phyloP scores from a whole-genome alignment of 2,329 filamentous ascomycete species.

The Fusarium transvaalense region DNA sequence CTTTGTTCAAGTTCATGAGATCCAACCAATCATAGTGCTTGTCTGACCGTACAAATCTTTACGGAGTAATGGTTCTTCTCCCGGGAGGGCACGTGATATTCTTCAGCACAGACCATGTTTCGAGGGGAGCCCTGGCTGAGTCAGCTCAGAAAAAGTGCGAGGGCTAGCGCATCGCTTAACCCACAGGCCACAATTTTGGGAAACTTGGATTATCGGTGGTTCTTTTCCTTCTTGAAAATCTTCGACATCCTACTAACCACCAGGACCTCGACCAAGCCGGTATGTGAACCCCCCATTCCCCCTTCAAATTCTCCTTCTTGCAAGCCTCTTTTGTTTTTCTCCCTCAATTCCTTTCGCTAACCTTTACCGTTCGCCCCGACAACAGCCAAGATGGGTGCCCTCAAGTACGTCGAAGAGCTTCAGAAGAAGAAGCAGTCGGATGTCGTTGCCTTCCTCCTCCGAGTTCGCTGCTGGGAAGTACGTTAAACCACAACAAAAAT shows the following conservation, averaged over 20 bases:
- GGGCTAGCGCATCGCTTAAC: conserved; percentile 51
- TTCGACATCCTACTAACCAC: conserved; percentile 54
- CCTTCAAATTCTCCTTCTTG: background rate
- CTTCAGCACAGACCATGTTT: background rate
- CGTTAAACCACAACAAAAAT: conserved; percentile 62
- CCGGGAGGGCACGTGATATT: background rate
- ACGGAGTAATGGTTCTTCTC: background rate
- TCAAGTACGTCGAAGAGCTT: conserved; percentile 99
- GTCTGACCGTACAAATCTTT: background rate
- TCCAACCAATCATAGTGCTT: background rate
- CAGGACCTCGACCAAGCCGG: conserved; percentile 56
- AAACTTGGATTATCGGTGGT: conserved; percentile 25
- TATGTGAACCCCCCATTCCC: conserved; percentile 47
- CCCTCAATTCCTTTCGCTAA: conserved; percentile 43
- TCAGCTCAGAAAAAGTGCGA: conserved; percentile 25
- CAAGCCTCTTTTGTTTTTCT: conserved; percentile 11
- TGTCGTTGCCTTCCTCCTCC: conserved; percentile 99
- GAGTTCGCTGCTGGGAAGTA: conserved; percentile 99
- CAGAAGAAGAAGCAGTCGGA: conserved; percentile 99
- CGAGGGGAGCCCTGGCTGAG: conserved; percentile 41
- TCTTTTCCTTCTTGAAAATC: conserved; percentile 30
- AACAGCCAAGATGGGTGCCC: conserved; percentile 92
- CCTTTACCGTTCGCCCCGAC: conserved; percentile 33
- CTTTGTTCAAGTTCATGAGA: background rate
- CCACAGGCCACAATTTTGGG: conserved; percentile 34